Base-by-base conservation (phyloP, 257 asterid species). In the Solanum pinnatisectum region DNA sequence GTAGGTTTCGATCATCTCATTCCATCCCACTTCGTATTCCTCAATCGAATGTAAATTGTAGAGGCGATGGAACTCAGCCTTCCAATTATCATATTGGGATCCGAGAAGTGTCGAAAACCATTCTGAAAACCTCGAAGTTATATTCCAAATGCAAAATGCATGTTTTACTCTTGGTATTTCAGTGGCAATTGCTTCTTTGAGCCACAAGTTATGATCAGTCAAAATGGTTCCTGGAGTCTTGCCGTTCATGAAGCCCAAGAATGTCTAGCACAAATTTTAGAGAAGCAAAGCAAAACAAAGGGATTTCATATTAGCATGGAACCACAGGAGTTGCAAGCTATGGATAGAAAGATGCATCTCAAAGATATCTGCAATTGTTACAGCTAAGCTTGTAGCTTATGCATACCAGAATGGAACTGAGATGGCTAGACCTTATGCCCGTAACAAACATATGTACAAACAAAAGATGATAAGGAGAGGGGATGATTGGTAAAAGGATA, bases 131-230 rank as follows among this genome's bases (percentile, higher is more conserved):
- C 95, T 97, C 5, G 96, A 94, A 87, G 94, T 96, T 56, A 95
- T 97, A 89, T 93, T 95, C 99, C 99, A 95, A 90, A 97, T 95
- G 90, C 99, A 97, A 87, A 97, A 97, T 70, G 99, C 99, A 87
- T 97, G 99, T 92, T 94, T 97, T 63, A 96, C 91, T 86, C 94
- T 90, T 25, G 99, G 98, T 94, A 97, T 90, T 93, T 94, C 98
- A 91, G 92, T 89, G 83, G 92, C 98, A 39, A 97, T 92, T 27
- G 99, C 99, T 90, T 97, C 99, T 91, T 97, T 96, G 88, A 96
- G 97, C 86, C 95, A 94, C 94, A 92, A 95, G 87, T 94, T 97
- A 87, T 97, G 99, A 91, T 97, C 99, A 10, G 99, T 97, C 89
- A 96, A 91, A 84, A 97, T 89, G 68, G 99, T 97, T 88, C 94